Evolutionary conservation across 2,329 filamentous ascomycete genomes (phyloP), one percentile per base, ranked within the genome.

Genomic region (Thelonectria rubi): DNA sequence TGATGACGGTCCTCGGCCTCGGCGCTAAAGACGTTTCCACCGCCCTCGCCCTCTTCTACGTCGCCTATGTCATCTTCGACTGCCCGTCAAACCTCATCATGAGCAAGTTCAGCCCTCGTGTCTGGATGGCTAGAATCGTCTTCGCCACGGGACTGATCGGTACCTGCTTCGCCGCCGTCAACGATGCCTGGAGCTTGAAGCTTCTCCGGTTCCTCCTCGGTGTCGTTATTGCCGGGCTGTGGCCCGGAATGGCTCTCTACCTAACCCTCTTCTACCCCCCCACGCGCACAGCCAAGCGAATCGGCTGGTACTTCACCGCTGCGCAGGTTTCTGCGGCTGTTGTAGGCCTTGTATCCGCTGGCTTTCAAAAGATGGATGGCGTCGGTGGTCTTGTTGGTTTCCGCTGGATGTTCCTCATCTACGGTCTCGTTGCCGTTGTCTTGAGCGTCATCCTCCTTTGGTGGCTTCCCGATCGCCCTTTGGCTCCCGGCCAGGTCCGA

Each of bases 181-280:
- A 88, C 67, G 87, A 88, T 42, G 91, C 91, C 8, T 96, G 93
- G 91, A 95, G 92, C 72, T 83, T 97, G 69, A 94, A 94, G 85
- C 82, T 97, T n/a, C 84, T 97, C 26, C 89, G 93, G 8, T 89
- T 97, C 58, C 83, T 97, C 11, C 86, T 97, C 7, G 93, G 93
- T 49, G 85, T 95, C 14, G 93, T 97, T 21, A 94, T 94, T 74
- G 93, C 93, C 1, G 93, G 93, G 48, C 93, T 97, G 90, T 97
- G 93, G 93, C 93, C 93, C 0, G 93, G 93, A 51, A 97, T 97
- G 93, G 88, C 92, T 10, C 95, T 95, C 76, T 97, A 97, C 73
- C 82, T 97, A 48, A 96, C 93, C 0, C 83, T 97, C 8, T 97
- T 97, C 81, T 97, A 97, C 73, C 93, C 93, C 7, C 93, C 93